Conservation (phyloP, 805 yeast species). For the Myxozyma sirexii region DNA sequence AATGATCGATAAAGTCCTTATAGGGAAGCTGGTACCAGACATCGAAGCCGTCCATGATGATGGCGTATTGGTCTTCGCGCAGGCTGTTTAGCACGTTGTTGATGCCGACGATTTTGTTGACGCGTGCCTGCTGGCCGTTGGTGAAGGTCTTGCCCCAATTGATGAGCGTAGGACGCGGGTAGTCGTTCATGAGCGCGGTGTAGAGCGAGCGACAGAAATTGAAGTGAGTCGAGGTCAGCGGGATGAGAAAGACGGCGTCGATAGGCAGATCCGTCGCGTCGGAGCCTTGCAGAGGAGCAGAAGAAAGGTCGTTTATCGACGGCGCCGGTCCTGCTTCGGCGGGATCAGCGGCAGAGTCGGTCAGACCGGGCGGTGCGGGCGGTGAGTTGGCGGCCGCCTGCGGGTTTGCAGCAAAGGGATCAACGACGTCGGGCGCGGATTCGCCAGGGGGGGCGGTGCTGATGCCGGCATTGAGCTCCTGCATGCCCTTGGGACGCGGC, state of each 20-base stretch:
- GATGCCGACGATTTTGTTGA: conserved; percentile 28
- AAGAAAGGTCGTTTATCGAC: background rate
- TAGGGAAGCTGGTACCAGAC: conserved; percentile 34
- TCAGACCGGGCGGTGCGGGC: background rate
- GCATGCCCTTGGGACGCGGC: background rate
- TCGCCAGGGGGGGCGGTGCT: background rate
- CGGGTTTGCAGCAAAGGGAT: background rate
- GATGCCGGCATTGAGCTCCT: background rate
- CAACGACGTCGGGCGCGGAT: background rate
- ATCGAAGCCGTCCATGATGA: conserved; percentile 34
- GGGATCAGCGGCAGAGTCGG: background rate
- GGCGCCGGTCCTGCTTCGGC: background rate
- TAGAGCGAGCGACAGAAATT: conserved; percentile 34
- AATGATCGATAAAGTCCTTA: conserved; percentile 13
- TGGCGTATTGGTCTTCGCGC: conserved; percentile 20
- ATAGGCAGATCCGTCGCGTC: background rate
- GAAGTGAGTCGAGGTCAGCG: conserved; percentile 30
- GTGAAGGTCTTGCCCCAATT: conserved; percentile 29
- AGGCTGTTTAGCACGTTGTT: conserved; percentile 12
- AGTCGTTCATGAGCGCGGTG: conserved; percentile 33
- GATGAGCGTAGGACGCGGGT: conserved; percentile 31
- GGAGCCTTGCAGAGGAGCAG: background rate
- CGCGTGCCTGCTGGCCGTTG: conserved; percentile 23
- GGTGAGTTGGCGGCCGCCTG: background rate
- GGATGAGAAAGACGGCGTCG: conserved; percentile 30